Evolutionary conservation across 805 yeast species (phyloP).

Genomic region (Ogataea ramenticola): DNA sequence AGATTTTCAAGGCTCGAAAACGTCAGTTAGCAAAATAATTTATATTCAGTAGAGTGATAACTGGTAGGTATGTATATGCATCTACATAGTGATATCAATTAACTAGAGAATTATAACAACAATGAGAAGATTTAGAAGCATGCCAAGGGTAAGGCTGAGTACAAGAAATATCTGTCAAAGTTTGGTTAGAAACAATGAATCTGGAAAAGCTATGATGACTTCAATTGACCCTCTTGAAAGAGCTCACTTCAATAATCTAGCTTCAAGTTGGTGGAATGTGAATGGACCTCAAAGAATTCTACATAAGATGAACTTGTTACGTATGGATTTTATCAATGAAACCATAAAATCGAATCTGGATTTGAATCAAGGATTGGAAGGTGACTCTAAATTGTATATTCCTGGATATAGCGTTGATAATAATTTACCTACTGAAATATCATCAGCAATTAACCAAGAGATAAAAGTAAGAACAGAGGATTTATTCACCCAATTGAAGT

Average conservation of each 20-base stretch:
- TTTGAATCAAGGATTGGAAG: slow-evolving; percentile 32
- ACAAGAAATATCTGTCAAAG: neutral
- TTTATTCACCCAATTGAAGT: slow-evolving; percentile 27
- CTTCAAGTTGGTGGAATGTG: slow-evolving; percentile 98
- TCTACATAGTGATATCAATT: too few species aligned
- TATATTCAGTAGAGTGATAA: too few species aligned
- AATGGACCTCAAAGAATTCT: slow-evolving; percentile 88
- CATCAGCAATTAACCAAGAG: slow-evolving; percentile 38
- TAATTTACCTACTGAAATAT: slow-evolving; percentile 54
- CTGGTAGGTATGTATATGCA: too few species aligned
- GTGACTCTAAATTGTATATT: slow-evolving; percentile 47
- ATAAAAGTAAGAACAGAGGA: slow-evolving; percentile 40
- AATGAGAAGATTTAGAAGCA: too few species aligned
- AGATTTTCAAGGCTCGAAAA: too few species aligned
- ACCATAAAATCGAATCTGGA: slow-evolving; percentile 41
- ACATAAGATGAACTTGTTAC: slow-evolving; percentile 86
- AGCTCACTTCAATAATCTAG: slow-evolving; percentile 77
- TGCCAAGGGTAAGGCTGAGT: neutral
- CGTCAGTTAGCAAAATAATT: too few species aligned
- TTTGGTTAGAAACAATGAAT: too few species aligned
- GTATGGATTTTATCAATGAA: slow-evolving; percentile 79
- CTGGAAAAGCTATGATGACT: slow-evolving; percentile 10
- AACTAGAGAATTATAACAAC: too few species aligned
- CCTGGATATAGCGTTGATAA: slow-evolving; percentile 68
- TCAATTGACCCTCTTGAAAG: slow-evolving; percentile 56